Conservation (phyloP, 805 yeast genomes). For the Lipomyces orientalis region DNA sequence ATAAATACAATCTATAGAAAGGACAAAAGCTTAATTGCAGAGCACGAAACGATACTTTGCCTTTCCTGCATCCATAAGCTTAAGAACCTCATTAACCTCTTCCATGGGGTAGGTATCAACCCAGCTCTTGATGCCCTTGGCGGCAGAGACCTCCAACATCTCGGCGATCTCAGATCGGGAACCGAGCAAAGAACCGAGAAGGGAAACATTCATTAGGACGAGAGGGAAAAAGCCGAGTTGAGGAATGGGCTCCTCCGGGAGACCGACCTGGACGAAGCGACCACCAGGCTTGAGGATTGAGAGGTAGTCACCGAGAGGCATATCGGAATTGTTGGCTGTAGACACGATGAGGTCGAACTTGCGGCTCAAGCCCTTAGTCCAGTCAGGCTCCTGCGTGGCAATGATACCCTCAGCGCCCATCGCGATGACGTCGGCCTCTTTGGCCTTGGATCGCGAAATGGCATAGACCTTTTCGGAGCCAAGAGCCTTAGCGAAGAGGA, state of each 20-base stretch:
- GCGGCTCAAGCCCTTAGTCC: conserved; percentile 44
- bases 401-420: conserved; percentile 63
- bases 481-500: conserved; percentile 63
- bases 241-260: conserved; percentile 53
- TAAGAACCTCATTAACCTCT: conserved; percentile 35
- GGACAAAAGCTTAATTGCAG: conserved; percentile 16
- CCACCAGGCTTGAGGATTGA: conserved; percentile 62
- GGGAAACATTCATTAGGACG: conserved; percentile 26
- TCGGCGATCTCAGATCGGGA: conserved; percentile 68
- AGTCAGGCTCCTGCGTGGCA: conserved; percentile 53
- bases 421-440: conserved; percentile 58
- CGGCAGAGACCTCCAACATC: conserved; percentile 68
- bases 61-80: conserved; percentile 36
- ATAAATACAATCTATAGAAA: neutral
- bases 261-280: conserved; percentile 67
- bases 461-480: conserved; percentile 65
- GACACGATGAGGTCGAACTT: conserved; percentile 59
- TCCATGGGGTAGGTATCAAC: conserved; percentile 35
- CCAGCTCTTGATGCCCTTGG: conserved; percentile 47
- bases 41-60: conserved; percentile 37
- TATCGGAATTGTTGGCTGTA: conserved; percentile 56
- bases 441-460: conserved; percentile 57
- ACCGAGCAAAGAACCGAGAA: conserved; percentile 64
- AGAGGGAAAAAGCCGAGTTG: conserved; percentile 36
- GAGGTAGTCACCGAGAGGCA: conserved; percentile 52